phyloP scores from a whole-genome alignment of 2,329 filamentous ascomycete species.

The Ceratocystis albifundus region DNA sequence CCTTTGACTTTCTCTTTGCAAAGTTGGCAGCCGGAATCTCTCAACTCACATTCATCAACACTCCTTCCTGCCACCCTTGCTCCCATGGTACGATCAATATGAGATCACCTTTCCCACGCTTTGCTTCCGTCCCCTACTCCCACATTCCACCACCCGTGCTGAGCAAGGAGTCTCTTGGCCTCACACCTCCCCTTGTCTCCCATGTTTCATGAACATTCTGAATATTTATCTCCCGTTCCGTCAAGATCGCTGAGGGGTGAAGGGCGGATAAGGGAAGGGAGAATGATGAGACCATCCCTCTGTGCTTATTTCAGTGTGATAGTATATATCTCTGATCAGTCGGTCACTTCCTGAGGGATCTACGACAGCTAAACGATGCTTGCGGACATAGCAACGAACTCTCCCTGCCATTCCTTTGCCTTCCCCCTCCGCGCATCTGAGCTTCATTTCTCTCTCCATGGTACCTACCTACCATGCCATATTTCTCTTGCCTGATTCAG shows the following conservation, averaged over 20 bases:
- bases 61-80: not conserved
- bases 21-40: too few species aligned
- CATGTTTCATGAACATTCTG: not conserved
- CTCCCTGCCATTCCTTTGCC: not conserved
- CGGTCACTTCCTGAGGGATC: not conserved
- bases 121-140: not conserved
- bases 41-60: not conserved
- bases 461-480: not conserved
- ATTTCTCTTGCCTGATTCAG: not conserved
- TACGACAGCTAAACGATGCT: not conserved
- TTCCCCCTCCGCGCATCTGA: not conserved
- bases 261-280: not conserved
- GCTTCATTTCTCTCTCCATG: not conserved
- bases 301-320: not conserved
- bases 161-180: not conserved
- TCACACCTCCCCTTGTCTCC: not conserved
- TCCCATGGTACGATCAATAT: not conserved
- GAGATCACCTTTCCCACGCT: not conserved
- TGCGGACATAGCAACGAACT: constrained; percentile 1
- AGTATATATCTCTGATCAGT: not conserved
- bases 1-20: too few species aligned
- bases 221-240: not conserved
- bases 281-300: not conserved
- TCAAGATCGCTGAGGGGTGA: not conserved
- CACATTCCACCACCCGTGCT: constrained; percentile 10